Evolutionary conservation across 2,329 filamentous ascomycete genomes (phyloP).

Genomic region (Calonectria leucothoes): DNA sequence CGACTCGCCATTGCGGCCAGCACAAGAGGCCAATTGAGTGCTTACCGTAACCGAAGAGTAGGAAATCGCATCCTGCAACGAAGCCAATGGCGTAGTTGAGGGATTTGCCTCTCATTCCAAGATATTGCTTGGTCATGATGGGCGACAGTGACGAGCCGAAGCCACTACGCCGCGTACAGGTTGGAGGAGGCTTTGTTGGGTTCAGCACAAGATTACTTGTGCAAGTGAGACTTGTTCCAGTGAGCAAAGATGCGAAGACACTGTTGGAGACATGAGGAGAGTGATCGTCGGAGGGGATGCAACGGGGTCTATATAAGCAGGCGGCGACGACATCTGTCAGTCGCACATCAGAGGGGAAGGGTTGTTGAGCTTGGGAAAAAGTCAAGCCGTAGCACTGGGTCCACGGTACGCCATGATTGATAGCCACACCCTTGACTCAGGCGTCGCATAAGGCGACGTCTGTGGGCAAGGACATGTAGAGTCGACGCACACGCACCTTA

Average conservation of each 20-base stretch:
- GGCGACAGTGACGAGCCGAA: background rate
- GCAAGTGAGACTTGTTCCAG: slow-evolving; percentile 13
- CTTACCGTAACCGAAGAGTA: slow-evolving; percentile 69
- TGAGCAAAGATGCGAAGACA: background rate
- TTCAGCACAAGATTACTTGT: slow-evolving; percentile 9
- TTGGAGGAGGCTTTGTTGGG: background rate
- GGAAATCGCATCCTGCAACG: slow-evolving; percentile 79
- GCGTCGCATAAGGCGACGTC: slow-evolving; percentile 22
- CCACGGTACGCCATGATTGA: slow-evolving; percentile 22
- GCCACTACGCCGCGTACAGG: background rate
- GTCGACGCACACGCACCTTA: background rate
- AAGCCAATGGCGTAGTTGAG: slow-evolving; percentile 77
- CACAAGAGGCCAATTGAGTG: background rate
- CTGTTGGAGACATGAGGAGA: slow-evolving; percentile 4
- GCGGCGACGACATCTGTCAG: slow-evolving; percentile 10
- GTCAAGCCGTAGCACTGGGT: slow-evolving; percentile 32
- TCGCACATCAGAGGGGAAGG: slow-evolving; percentile 13
- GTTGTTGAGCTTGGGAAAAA: slow-evolving; percentile 25
- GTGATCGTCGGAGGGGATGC: slow-evolving; percentile 12
- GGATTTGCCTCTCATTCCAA: slow-evolving; percentile 73
- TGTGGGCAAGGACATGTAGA: background rate
- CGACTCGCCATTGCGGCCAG: background rate
- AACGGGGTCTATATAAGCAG: slow-evolving; percentile 33
- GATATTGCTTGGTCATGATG: slow-evolving; percentile 58
- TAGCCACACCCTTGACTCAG: slow-evolving; percentile 30